Percentiles rank a stretch among this genome's conserved stretches.
These are phyloP conservation scores for Suillus luteus DNA, from an alignment of 768 basidiomycete species.

Conservation along the genomic window DNA sequence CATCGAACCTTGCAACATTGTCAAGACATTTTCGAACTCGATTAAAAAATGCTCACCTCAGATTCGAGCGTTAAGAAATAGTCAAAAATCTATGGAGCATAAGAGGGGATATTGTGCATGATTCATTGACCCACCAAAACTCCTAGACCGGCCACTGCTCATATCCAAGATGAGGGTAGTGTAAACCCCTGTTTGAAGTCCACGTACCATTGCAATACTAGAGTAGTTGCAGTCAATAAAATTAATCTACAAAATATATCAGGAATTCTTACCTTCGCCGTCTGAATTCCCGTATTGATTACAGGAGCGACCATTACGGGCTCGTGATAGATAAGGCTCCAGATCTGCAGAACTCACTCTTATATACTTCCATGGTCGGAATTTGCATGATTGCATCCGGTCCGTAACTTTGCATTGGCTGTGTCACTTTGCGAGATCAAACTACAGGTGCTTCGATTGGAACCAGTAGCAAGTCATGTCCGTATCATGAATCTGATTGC, in stretches of 20 bases:
- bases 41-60: neutral
- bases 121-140: neutral
- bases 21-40: neutral
- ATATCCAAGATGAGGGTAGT: neutral
- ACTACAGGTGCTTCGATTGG: neutral
- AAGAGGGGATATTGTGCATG: neutral
- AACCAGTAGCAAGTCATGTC: neutral
- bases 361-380: neutral
- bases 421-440: neutral
- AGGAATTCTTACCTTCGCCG: neutral
- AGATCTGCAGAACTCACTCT: neutral
- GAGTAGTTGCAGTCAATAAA: neutral
- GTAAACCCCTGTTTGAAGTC: neutral
- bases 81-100: slow-evolving; percentile 2
- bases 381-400: neutral
- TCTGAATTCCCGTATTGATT: neutral
- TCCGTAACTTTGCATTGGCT: neutral
- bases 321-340: neutral
- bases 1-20: neutral
- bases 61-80: slow-evolving; percentile 2
- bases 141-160: neutral
- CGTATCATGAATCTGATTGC: neutral
- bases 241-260: neutral
- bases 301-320: neutral
- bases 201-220: slow-evolving; percentile 6